A percentile compares a stretch with the other conserved stretches of the same genome.
phyloP scores from a whole-genome alignment of 306 rosid species.

The peach (Prunus persica) region Prunus_persica_NCBIv2 NC_034014.1:15708501-15709000 shows the following conservation, averaged over 20 bases:
- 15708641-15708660: too few species aligned
- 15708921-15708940: conserved; percentile 24
- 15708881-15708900: not conserved
- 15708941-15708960: not conserved
- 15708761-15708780: not conserved
- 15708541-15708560: too few species aligned
- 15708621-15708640: too few species aligned
- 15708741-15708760: not conserved
- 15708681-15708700: too few species aligned
- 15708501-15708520: too few species aligned
- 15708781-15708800: not conserved
- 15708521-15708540: too few species aligned
- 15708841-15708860: conserved; percentile 19
- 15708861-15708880: conserved; percentile 8
- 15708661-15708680: too few species aligned
- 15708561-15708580: too few species aligned
- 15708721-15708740: too few species aligned
- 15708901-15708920: conserved; percentile 20
- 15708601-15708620: too few species aligned
- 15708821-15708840: not conserved
- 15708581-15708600: too few species aligned
- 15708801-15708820: not conserved
- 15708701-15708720: too few species aligned
- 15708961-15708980: conserved; percentile 35
- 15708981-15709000: conserved; percentile 21